Percentiles rank a stretch among this genome's conserved stretches.
Conservation (phyloP, 371 early-diverging fungal species). For the Rhizopus microsporus region DNA sequence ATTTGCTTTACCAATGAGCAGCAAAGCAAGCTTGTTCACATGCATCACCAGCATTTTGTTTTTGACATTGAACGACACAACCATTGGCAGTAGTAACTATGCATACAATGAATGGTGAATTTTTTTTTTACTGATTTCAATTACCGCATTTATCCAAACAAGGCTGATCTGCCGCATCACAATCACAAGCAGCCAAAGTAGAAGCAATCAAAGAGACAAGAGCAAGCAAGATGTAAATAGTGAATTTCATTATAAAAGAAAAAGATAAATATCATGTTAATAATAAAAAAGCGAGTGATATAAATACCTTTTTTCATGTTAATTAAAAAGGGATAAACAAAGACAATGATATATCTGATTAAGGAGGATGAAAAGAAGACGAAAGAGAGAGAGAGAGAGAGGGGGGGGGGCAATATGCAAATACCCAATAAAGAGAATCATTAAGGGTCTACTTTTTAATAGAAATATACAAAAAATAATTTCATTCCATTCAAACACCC, state of each 20-base stretch:
- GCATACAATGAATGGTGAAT: background rate
- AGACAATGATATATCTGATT: background rate
- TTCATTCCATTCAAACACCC: no score
- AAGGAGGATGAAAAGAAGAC: background rate
- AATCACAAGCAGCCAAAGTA: slow-evolving; percentile 24
- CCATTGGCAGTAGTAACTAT: slow-evolving; percentile 24
- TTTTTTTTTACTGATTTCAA: slow-evolving; percentile 5
- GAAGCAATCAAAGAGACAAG: slow-evolving; percentile 22
- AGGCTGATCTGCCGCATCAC: slow-evolving; percentile 19
- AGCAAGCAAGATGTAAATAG: slow-evolving; percentile 7
- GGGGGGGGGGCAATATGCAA: slow-evolving; percentile 2
- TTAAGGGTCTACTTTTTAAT: no score
- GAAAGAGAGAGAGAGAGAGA: background rate
- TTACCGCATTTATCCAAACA: slow-evolving; percentile 34
- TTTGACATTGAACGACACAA: slow-evolving; percentile 23
- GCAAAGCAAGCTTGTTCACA: slow-evolving; percentile 23
- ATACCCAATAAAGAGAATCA: no score
- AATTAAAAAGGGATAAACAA: background rate
- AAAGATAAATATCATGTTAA: background rate
- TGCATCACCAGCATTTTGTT: slow-evolving; percentile 4
- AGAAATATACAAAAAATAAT: no score
- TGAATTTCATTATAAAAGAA: slow-evolving; percentile 18
- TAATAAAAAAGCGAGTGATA: background rate
- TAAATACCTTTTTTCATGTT: background rate
- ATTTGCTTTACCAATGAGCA: slow-evolving; percentile 16